Evolutionary conservation across 441 rosid genomes (phyloP).

Genomic region (Daphne laureola): DNA sequence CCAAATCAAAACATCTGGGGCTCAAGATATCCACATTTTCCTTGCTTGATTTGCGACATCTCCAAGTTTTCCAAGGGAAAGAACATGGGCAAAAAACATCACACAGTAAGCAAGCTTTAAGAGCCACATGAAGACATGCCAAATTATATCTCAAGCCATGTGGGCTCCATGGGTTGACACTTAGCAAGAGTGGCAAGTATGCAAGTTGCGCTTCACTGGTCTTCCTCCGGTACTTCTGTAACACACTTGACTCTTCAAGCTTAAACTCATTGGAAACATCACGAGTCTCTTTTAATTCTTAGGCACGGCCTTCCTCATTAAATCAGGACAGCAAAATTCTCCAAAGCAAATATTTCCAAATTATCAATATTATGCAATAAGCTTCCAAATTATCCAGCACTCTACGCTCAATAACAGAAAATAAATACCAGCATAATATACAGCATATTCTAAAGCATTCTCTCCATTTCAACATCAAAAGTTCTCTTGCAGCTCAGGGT

Average conservation of each 20-base stretch:
- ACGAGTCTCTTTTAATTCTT: slow-evolving; percentile 16
- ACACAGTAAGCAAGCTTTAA: slow-evolving; percentile 10
- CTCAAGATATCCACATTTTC: background rate
- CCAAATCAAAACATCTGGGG: background rate
- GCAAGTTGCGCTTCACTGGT: slow-evolving; percentile 7
- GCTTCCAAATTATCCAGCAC: slow-evolving; percentile 27
- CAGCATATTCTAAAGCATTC: slow-evolving; percentile 28
- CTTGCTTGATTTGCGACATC: slow-evolving; percentile 5
- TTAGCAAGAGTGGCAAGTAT: slow-evolving; percentile 5
- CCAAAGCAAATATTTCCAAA: slow-evolving; percentile 22
- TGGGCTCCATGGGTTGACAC: slow-evolving; percentile 12
- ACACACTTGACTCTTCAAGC: slow-evolving; percentile 10
- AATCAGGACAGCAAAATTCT: slow-evolving; percentile 16
- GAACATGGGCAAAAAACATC: slow-evolving; percentile 6
- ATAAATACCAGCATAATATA: slow-evolving; percentile 32
- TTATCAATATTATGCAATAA: slow-evolving; percentile 22
- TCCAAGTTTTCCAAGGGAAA: slow-evolving; percentile 7
- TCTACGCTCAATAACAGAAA: slow-evolving; percentile 24
- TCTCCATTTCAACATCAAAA: slow-evolving; percentile 25
- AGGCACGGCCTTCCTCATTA: slow-evolving; percentile 18
- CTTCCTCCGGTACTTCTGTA: slow-evolving; percentile 19
- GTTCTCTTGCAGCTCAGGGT: slow-evolving; percentile 32
- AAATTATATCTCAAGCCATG: slow-evolving; percentile 6
- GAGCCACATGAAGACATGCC: slow-evolving; percentile 14
- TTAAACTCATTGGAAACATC: slow-evolving; percentile 10